Conservation (phyloP, 768 basidiomycete species). For the Naganishia vaughanmartiniae region DNA sequence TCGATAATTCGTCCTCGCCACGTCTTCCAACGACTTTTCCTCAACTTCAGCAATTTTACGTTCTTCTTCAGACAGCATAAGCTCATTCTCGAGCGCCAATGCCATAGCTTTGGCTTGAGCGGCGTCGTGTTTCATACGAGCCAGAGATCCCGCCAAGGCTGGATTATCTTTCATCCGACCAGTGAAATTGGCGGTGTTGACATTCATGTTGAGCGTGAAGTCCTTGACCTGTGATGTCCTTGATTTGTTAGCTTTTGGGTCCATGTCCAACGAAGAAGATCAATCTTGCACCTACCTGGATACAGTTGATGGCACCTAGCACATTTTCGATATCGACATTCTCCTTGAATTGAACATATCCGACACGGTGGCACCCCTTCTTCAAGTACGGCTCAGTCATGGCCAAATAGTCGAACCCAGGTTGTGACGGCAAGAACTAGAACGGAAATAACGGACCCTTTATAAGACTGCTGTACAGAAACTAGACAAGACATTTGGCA, state of each 20-base stretch:
- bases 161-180: conserved; percentile 77
- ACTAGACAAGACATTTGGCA: conserved; percentile 17
- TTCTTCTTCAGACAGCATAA: conserved; percentile 31
- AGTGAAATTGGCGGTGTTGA: conserved; percentile 64
- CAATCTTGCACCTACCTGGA: conserved; percentile 62
- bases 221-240: conserved; percentile 70
- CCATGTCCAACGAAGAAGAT: not conserved
- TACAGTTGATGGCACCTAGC: conserved; percentile 72
- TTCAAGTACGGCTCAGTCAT: conserved; percentile 89
- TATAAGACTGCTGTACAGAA: too few species aligned
- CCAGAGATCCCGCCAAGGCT: conserved; percentile 73
- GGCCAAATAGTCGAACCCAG: conserved; percentile 83
- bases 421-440: conserved; percentile 71
- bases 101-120: conserved; percentile 71
- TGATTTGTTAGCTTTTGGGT: conserved; percentile 13
- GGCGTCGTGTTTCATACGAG: conserved; percentile 76
- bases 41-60: conserved; percentile 55
- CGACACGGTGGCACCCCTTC: conserved; percentile 88
- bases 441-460: conserved; percentile 27
- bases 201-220: conserved; percentile 82
- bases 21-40: conserved; percentile 32
- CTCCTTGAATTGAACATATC: conserved; percentile 83
- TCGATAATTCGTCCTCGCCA: conserved; percentile 56
- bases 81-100: conserved; percentile 69
- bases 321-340: conserved; percentile 77